Evolutionary conservation across 192 early-diverging fungal genomes (phyloP).

Genomic region (Backusella mclennaniae): DNA sequence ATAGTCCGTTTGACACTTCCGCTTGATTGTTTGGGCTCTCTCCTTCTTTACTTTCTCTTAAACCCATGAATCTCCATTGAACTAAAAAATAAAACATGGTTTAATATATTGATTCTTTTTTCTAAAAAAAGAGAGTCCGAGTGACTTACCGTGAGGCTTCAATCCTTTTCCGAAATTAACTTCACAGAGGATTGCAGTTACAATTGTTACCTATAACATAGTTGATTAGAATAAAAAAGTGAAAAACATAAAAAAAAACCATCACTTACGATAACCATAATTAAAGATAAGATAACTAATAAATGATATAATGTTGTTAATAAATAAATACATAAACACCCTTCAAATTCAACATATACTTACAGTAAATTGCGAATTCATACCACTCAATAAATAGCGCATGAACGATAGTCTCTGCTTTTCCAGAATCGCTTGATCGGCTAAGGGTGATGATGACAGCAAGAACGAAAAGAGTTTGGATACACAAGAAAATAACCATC

Average conservation of each 20-base stretch:
- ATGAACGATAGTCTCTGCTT: background rate
- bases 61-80: background rate
- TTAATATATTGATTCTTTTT: background rate
- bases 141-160: background rate
- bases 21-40: background rate
- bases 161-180: background rate
- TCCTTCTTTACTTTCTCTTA: background rate
- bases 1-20: background rate
- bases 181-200: background rate
- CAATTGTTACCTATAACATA: background rate
- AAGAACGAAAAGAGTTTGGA: background rate
- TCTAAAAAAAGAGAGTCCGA: background rate
- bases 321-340: background rate
- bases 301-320: background rate
- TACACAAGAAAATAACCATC: background rate
- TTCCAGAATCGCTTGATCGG: background rate
- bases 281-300: background rate
- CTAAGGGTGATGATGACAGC: background rate
- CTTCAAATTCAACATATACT: background rate
- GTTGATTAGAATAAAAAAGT: background rate
- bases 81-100: background rate
- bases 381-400: background rate
- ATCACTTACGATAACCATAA: background rate
- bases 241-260: background rate
- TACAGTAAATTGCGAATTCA: constrained; percentile 6